Evolutionary conservation across 2,329 filamentous ascomycete genomes (phyloP), one percentile per base, ranked within the genome.

Genomic region (Fusarium pseudoanthophilum): DNA sequence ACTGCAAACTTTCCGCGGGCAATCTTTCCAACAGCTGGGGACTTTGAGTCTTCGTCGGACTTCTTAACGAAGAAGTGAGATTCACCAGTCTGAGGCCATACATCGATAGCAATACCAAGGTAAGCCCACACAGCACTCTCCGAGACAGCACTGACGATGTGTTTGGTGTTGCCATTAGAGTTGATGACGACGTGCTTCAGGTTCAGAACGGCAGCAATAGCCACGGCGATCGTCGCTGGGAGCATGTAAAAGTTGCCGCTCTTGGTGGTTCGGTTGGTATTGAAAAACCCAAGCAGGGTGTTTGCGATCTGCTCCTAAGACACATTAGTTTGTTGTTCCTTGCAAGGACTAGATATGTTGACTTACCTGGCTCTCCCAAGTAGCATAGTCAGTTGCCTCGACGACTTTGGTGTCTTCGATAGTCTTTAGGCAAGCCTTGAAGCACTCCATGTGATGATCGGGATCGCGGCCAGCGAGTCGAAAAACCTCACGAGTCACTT

Each of bases 401-500:
- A 69, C 15, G 43, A 63, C 32, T 7, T 57, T 43, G 13, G 66
- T 69, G 6, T 36, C 39, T 11, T 52, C 16, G 4, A 62, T 60
- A 21, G 34, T 40, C 14, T 46, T 37, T 10, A 69, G 13, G 43
- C 66, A 69, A 16, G 56, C 49, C 11, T 32, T 21, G 42, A 63
- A 68, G 34, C 66, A 68, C 6, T n/a, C 14, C 9, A n/a, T 10
- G 7, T 68, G 64, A 14, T 37, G 10, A 4, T 24, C 20, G 3
- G 57, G 51, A n/a, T 68, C 48, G 28, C 57, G 43, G 1, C 43
- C 43, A 14, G 49, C 45, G 24, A 68, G 45, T 21, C 20, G 26
- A 36, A 68, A 69, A n/a, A 68, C 30, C 26, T 69, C 57, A 36
- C 34, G 11, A n/a, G 26, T 32, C 49, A 53, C 67, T 30, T 68